Evolutionary conservation across 257 asterid species (phyloP), one percentile per base, ranked within the genome.

Genomic region (Asclepias syriaca): DNA sequence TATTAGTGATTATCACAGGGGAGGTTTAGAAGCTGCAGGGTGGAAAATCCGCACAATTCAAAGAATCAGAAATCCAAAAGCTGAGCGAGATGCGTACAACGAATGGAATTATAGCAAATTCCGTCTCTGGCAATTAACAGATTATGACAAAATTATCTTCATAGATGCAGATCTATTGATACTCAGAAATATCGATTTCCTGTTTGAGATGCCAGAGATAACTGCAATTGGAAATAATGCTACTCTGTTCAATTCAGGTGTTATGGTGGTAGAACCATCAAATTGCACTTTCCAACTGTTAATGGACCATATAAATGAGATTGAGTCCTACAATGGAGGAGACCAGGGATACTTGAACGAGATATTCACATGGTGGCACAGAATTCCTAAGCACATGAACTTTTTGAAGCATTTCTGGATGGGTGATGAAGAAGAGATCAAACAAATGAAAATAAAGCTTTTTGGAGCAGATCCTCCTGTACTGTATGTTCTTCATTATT

Each of bases 91-190:
- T 12, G 98, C 98, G 74, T 93, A 93, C 83, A 93, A 93, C 4
- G 97, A 90, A 73, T 90, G 97, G 97, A 93, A 93, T 77, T 90
- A 93, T 71, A 93, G 97, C 65, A 93, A 93, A 65, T 93, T 93
- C 72, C 95, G 96, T 11, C 95, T 93, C 40, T 93, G 98, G 98
- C 98, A 93, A 73, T 71, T 93, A 74, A 93, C 98, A 18, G 97
- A 93, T 32, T 93, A 93, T 46, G 97, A 93, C 78, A 93, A 90
- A 77, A 81, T 93, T 69, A 87, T 93, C 74, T 93, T 93, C 82
- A 90, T 93, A 3, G 98, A 93, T 66, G 95, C 98, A 0, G 98
- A 93, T 66, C 46, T 93, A 58, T 73, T 93, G 32, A 79, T 93
- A 15, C 93, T 86, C 27, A 78, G 95, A 75, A 93, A 93, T 75